Base-by-base conservation (phyloP, 1,284 basidiomycete species). In the Pseudomicrostroma phylloplanum region DNA sequence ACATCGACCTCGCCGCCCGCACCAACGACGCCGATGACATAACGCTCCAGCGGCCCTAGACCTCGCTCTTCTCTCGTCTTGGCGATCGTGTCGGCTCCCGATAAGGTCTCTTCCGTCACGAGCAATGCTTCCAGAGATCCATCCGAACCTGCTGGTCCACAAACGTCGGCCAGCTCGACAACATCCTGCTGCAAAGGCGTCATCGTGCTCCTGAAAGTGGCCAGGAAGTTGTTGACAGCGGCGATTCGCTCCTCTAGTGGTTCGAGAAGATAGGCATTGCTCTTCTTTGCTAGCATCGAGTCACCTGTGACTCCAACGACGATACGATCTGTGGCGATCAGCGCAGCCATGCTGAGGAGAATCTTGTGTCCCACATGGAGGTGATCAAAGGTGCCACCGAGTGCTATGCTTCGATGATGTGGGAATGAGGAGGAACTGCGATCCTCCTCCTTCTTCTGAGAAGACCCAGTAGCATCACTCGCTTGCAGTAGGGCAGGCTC, bases 311-410 rank as follows among this genome's bases (percentile, higher is more conserved):
- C 83, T 4, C 96, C 96, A 60, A 96, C 86, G 67, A 98, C 90
- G 73, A 98, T 81, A 78, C 90, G 91, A 67, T 84, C 80, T 55
- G 81, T 80, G 0, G 91, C 84, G 63, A 96, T 86, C 83, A 90
- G 91, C 1, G 89, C 86, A 8, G 86, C 88, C 86, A 96, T 91
- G 71, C 90, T 90, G 6, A 99, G 85, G 42, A 99, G 85, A 64
- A 98, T 93, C 82, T 97, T 97, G 83, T 99, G 94, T 0, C 94
- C 94, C 1, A 92, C 87, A 78, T 99, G 94, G 17, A 99, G 85
- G 77, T 98, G 96, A 80, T 99, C 94, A 79, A 98, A 98, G 0
- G 94, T 98, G 11, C 88, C 88, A 26, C 88, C 88, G 9, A 88
- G 68, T 74, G 83, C 83, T 2, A 67, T 69, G 8, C 67, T 69